These are phyloP conservation scores for Exophiala bonariae DNA, from an alignment of 2,329 filamentous ascomycete genomes.

Conservation along the genomic window DNA sequence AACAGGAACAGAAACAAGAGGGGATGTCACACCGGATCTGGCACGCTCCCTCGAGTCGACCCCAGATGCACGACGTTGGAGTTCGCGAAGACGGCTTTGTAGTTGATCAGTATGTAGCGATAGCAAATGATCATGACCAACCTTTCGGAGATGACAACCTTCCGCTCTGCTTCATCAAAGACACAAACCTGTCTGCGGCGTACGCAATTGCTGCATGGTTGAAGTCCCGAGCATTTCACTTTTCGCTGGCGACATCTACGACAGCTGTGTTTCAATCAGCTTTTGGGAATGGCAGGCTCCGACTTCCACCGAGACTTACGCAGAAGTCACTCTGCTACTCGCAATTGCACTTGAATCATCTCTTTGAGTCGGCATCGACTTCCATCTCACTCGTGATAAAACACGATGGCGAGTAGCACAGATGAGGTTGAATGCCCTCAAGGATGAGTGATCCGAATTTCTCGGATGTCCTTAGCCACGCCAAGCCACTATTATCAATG, in stretches of 20 bases:
- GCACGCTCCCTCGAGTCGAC: background rate
- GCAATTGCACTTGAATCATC: too few relatives aligned
- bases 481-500: too few relatives aligned
- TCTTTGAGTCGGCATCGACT: too few relatives aligned
- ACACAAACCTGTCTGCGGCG: constrained; percentile 7
- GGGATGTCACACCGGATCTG: background rate
- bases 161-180: constrained; percentile 9
- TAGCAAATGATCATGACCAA: constrained; percentile 1
- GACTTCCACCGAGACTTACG: too few relatives aligned
- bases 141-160: constrained; percentile 9
- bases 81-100: background rate
- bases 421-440: too few relatives aligned
- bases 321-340: too few relatives aligned
- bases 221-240: constrained; percentile 14
- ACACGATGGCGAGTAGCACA: too few relatives aligned
- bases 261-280: background rate
- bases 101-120: background rate
- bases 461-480: too few relatives aligned
- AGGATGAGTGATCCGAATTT: too few relatives aligned
- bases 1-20: background rate
- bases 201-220: constrained; percentile 12
- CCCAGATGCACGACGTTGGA: too few relatives aligned
- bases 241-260: constrained; percentile 14
- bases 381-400: too few relatives aligned
- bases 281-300: too few relatives aligned